phyloP scores from a whole-genome alignment of 129 eudicot species.

The Flaveria sonorensis region DNA sequence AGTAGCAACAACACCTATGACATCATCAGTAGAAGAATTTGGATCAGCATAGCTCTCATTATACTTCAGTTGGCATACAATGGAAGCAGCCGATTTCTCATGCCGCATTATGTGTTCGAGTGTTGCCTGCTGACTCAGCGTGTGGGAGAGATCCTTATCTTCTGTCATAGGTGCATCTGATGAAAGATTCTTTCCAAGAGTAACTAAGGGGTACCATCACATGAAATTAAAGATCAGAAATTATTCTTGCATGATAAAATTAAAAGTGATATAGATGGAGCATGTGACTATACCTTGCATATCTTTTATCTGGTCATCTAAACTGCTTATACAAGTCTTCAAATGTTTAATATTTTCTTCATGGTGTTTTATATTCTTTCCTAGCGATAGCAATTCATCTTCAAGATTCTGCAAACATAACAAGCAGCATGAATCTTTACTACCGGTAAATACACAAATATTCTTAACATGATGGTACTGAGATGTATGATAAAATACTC shows the following conservation, averaged over 20 bases:
- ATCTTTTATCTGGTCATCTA: slow-evolving; percentile 64
- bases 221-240: slow-evolving; percentile 14
- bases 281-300: slow-evolving; percentile 45
- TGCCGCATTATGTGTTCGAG: slow-evolving; percentile 44
- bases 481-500: background rate
- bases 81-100: slow-evolving; percentile 72
- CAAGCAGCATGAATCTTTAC: slow-evolving; percentile 19
- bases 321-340: slow-evolving; percentile 37
- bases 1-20: slow-evolving; percentile 77
- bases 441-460: background rate
- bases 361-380: slow-evolving; percentile 62
- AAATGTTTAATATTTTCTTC: slow-evolving; percentile 60
- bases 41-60: slow-evolving; percentile 44
- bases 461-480: background rate
- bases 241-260: background rate
- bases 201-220: slow-evolving; percentile 37
- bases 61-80: slow-evolving; percentile 49
- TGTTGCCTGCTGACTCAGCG: slow-evolving; percentile 48
- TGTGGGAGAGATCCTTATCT: slow-evolving; percentile 38
- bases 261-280: background rate
- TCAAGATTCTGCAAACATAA: slow-evolving; percentile 62
- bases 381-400: slow-evolving; percentile 55
- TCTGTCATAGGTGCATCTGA: slow-evolving; percentile 37
- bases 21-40: slow-evolving; percentile 45
- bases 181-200: slow-evolving; percentile 55